A percentile compares a stretch with the other conserved stretches of the same genome.
These are phyloP conservation scores for Sophora flavescens DNA, from an alignment of 306 rosid species.

Conservation along the genomic window DNA sequence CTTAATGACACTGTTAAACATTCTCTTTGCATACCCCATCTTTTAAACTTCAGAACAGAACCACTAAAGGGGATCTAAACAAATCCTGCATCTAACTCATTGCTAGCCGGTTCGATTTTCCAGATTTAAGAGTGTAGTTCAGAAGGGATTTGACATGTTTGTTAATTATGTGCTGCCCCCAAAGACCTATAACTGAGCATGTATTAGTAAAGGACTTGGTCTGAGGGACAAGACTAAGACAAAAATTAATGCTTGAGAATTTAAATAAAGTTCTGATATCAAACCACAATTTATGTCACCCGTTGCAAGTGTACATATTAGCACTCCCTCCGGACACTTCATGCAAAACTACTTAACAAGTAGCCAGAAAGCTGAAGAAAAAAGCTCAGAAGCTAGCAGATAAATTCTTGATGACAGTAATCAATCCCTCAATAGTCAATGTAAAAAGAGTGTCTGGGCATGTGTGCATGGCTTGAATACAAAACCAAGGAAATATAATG, in stretches of 20 bases:
- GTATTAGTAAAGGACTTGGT: conserved; percentile 1
- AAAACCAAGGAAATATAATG: conserved; percentile 34
- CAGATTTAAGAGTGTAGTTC: neutral
- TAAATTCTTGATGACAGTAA: conserved; percentile 31
- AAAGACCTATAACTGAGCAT: conserved; percentile 13
- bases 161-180: neutral
- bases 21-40: neutral
- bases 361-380: conserved; percentile 20
- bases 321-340: neutral
- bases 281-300: neutral
- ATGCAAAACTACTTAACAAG: conserved; percentile 33
- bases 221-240: neutral
- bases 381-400: conserved; percentile 13
- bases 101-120: conserved; percentile 8
- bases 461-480: conserved; percentile 18
- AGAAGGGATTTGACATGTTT: conserved; percentile 16
- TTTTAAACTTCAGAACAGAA: neutral
- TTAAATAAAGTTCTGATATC: conserved; percentile 4
- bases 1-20: conserved; percentile 13
- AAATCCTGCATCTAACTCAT: conserved; percentile 15
- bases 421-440: conserved; percentile 19
- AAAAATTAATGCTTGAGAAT: conserved; percentile 21
- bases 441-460: conserved; percentile 2
- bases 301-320: conserved; percentile 35
- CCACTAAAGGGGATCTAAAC: neutral